Percentiles rank a stretch among this genome's conserved stretches.
phyloP scores from a whole-genome alignment of 208 protist species.

The Leishmania guyanensis region DNA sequence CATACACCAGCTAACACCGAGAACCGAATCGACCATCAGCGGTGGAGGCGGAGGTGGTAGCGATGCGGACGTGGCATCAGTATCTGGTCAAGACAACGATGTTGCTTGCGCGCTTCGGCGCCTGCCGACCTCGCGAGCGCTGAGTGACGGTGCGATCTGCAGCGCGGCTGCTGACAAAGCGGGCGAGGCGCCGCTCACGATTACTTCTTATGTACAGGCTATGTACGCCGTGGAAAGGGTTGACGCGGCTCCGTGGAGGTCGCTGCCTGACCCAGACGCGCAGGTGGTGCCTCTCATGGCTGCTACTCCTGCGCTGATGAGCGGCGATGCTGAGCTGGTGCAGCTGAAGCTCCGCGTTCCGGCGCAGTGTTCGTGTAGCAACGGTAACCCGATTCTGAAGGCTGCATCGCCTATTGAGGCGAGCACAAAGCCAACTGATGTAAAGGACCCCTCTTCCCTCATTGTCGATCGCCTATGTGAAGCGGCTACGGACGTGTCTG shows the following conservation, averaged over 20 bases:
- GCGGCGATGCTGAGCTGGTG: neutral
- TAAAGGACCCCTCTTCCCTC: neutral
- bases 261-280: neutral
- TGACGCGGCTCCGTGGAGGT: neutral
- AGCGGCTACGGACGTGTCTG: neutral
- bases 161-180: neutral
- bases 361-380: neutral
- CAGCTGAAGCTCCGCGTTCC: conserved; percentile 18
- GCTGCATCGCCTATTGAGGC: neutral
- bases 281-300: neutral
- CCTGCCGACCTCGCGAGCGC: neutral
- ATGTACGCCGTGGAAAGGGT: conserved; percentile 16
- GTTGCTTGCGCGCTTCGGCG: neutral
- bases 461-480: neutral
- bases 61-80: neutral
- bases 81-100: conserved; percentile 2
- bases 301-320: neutral
- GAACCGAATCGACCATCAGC: neutral
- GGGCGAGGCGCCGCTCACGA: conserved; percentile 9
- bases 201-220: conserved; percentile 24
- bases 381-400: neutral
- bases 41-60: neutral
- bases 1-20: conserved; percentile 15
- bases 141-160: neutral
- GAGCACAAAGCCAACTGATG: neutral